A percentile compares a stretch with the other conserved stretches of the same genome.
These are phyloP conservation scores for Gyromitra esculenta DNA, from an alignment of 2,329 filamentous ascomycete genomes.

Conservation along the genomic window DNA sequence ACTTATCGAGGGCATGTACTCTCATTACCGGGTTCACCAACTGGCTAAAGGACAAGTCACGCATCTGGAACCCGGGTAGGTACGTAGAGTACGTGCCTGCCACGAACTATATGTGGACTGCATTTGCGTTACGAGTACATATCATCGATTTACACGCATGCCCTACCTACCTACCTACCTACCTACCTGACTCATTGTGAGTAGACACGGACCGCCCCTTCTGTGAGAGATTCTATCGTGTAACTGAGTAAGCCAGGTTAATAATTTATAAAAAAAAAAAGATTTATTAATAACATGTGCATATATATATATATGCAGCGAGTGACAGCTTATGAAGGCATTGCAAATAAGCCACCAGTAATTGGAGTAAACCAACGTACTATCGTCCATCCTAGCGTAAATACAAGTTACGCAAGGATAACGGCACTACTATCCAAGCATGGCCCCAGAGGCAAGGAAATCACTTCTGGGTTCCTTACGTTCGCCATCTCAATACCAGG, in stretches of 20 bases:
- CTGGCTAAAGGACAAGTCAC: no score
- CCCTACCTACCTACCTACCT: no score
- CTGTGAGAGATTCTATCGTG: not conserved
- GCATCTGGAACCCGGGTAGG: no score
- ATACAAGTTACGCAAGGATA: not conserved
- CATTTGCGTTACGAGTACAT: no score
- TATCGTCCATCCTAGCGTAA: not conserved
- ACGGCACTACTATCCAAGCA: not conserved
- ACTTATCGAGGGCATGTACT: not conserved
- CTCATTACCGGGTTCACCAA: no score
- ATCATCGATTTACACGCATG: no score
- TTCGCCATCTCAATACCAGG: not conserved
- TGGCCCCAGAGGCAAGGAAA: not conserved
- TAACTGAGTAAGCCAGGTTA: not conserved
- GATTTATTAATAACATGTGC: not conserved
- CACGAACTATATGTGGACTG: no score
- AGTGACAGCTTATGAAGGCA: constrained; percentile 2
- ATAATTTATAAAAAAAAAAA: not conserved
- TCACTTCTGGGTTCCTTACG: not conserved
- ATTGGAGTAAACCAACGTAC: not conserved
- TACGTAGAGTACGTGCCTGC: no score
- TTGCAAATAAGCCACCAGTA: not conserved
- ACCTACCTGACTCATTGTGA: no score
- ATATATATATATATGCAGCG: not conserved
- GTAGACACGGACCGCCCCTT: not conserved